These are phyloP conservation scores for Auriscalpium microsporum DNA, from an alignment of 768 basidiomycete genomes.

Conservation along the genomic window DNA sequence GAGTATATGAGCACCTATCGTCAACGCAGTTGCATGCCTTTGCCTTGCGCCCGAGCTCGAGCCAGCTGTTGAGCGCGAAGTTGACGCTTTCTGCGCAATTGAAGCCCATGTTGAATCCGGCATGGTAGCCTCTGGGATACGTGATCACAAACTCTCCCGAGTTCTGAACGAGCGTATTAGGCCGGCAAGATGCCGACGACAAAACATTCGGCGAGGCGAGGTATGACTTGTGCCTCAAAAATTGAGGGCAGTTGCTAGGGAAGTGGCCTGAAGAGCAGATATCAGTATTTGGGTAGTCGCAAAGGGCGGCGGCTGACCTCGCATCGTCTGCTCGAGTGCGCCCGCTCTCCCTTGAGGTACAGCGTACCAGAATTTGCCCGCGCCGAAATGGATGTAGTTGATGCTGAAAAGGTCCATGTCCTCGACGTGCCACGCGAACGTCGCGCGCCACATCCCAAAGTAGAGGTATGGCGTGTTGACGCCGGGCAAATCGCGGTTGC, in stretches of 20 bases:
- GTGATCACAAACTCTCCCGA: constrained; percentile 96
- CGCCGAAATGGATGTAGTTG: constrained; percentile 98
- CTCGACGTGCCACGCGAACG: constrained; percentile 99
- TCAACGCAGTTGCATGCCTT: constrained; percentile 65
- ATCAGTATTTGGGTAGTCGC: neutral
- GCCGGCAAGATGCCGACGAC: constrained; percentile 68
- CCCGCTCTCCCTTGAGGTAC: constrained; percentile 79
- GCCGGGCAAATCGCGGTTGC: constrained; percentile 72
- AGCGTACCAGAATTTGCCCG: constrained; percentile 96
- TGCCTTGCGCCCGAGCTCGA: constrained; percentile 79
- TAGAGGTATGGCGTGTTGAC: constrained; percentile 97
- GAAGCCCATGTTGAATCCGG: constrained; percentile 92
- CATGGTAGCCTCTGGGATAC: constrained; percentile 90
- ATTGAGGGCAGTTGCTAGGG: constrained; percentile 83
- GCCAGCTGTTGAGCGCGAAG: constrained; percentile 91
- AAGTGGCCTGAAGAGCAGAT: constrained; percentile 58
- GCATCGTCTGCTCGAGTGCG: constrained; percentile 85
- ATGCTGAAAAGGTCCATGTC: constrained; percentile 99
- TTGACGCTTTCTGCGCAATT: constrained; percentile 98
- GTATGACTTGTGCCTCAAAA: constrained; percentile 94
- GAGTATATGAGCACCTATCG: constrained; percentile 45
- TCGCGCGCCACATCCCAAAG: constrained; percentile 99
- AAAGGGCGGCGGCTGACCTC: constrained; percentile 38
- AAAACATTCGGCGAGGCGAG: constrained; percentile 82
- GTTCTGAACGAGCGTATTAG: constrained; percentile 85